Evolutionary conservation across 352 stramenopile species (phyloP).

Genomic region (Phytophthora syringae): DNA sequence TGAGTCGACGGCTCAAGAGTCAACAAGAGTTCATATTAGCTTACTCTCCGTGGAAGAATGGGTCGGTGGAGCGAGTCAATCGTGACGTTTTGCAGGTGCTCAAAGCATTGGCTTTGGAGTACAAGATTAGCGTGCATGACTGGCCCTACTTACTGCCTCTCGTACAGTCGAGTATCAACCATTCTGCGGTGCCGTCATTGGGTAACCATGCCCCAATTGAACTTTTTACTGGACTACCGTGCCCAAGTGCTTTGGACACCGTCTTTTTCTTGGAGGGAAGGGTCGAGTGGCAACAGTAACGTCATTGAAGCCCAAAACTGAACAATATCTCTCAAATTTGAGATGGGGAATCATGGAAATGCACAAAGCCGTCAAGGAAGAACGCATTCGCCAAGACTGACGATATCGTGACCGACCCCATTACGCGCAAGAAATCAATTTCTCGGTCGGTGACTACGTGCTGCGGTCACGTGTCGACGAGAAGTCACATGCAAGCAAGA

Average conservation of each 20-base stretch:
- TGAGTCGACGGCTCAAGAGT: not conserved
- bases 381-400: not conserved
- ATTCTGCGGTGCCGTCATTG: not conserved
- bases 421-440: slow-evolving; percentile 10
- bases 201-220: not conserved
- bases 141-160: not conserved
- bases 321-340: too few relatives aligned
- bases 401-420: not conserved
- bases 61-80: not conserved
- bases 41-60: slow-evolving; percentile 2
- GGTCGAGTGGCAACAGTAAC: not conserved
- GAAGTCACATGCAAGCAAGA: slow-evolving; percentile 27
- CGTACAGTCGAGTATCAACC: not conserved
- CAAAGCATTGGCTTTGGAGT: slow-evolving; percentile 1
- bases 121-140: not conserved
- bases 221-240: not conserved
- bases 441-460: slow-evolving; percentile 38
- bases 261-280: not conserved
- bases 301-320: not conserved
- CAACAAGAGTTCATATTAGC: not conserved
- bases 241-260: not conserved
- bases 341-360: too few relatives aligned
- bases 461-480: slow-evolving; percentile 23
- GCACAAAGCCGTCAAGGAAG: not conserved
- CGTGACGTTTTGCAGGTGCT: not conserved